phyloP scores from a whole-genome alignment of 352 stramenopile species.

The Globisporangium radiosum region DNA sequence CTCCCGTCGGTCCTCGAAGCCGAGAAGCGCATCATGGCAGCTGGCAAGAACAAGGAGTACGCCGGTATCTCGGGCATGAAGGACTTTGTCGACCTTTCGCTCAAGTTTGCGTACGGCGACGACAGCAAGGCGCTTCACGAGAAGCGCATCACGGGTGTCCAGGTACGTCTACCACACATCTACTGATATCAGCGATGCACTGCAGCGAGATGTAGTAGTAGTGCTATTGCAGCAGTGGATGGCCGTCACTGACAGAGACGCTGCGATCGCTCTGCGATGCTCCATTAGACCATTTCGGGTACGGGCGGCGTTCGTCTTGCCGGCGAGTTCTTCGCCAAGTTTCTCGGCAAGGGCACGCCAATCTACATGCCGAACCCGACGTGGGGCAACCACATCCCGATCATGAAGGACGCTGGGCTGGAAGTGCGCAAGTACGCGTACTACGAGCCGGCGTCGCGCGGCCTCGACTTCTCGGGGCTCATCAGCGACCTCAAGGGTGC shows the following conservation, averaged over 20 bases:
- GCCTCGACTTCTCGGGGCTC: slow-evolving; percentile 92
- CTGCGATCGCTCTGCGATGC: not conserved
- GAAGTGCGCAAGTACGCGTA: slow-evolving; percentile 81
- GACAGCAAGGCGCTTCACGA: slow-evolving; percentile 88
- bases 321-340: slow-evolving; percentile 93
- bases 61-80: slow-evolving; percentile 94
- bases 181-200: too few relatives aligned
- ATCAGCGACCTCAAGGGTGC: slow-evolving; percentile 93
- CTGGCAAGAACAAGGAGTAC: slow-evolving; percentile 97
- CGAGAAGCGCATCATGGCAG: slow-evolving; percentile 91
- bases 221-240: too few relatives aligned
- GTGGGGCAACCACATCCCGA: slow-evolving; percentile 98
- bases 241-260: too few relatives aligned
- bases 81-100: slow-evolving; percentile 93
- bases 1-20: slow-evolving; percentile 95
- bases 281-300: slow-evolving; percentile 94
- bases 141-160: slow-evolving; percentile 91
- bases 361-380: slow-evolving; percentile 99
- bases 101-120: slow-evolving; percentile 97
- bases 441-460: slow-evolving; percentile 79
- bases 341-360: slow-evolving; percentile 74
- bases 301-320: slow-evolving; percentile 96
- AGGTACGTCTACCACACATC: slow-evolving; percentile 28
- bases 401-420: slow-evolving; percentile 86
- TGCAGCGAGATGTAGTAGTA: too few relatives aligned